Evolutionary conservation across 768 basidiomycete genomes (phyloP).

Genomic region (Leccinum imitatum): DNA sequence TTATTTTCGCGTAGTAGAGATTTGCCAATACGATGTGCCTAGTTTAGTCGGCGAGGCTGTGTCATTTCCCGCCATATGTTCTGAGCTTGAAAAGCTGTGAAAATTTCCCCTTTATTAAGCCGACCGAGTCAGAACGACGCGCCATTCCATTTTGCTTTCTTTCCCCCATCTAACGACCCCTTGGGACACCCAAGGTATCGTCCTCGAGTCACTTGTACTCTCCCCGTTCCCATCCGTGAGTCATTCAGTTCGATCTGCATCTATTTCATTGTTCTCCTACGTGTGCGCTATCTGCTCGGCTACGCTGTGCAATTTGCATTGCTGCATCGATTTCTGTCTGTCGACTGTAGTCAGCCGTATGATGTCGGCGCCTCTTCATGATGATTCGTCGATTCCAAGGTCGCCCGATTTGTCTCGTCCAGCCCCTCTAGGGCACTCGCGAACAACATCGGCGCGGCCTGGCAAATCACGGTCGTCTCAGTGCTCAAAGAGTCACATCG

Average conservation of each 20-base stretch:
- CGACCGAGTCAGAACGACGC: slow-evolving; percentile 25
- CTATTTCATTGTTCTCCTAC: slow-evolving; percentile 31
- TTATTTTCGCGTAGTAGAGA: background rate
- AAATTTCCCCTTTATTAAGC: slow-evolving; percentile 30
- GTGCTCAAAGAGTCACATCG: slow-evolving; percentile 24
- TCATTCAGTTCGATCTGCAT: slow-evolving; percentile 26
- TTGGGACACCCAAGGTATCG: slow-evolving; percentile 21
- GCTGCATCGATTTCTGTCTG: slow-evolving; percentile 28
- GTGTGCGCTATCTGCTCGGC: slow-evolving; percentile 26
- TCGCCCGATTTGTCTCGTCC: slow-evolving; percentile 37
- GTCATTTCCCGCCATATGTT: slow-evolving; percentile 26
- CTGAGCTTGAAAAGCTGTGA: slow-evolving; percentile 40
- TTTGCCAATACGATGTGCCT: slow-evolving; percentile 4
- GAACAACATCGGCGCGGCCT: slow-evolving; percentile 32
- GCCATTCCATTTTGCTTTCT: slow-evolving; percentile 8
- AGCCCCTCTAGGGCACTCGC: slow-evolving; percentile 27
- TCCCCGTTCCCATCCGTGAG: slow-evolving; percentile 23
- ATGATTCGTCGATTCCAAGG: slow-evolving; percentile 22
- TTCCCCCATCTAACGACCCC: slow-evolving; percentile 21
- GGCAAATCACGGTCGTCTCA: slow-evolving; percentile 22
- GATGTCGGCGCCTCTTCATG: slow-evolving; percentile 10
- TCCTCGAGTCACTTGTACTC: slow-evolving; percentile 26
- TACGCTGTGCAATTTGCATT: slow-evolving; percentile 19
- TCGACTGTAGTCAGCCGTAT: slow-evolving; percentile 28
- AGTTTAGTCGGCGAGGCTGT: slow-evolving; percentile 19